phyloP scores from a whole-genome alignment of 495 filamentous ascomycete species.

The Gamarada debralockiae region DNA sequence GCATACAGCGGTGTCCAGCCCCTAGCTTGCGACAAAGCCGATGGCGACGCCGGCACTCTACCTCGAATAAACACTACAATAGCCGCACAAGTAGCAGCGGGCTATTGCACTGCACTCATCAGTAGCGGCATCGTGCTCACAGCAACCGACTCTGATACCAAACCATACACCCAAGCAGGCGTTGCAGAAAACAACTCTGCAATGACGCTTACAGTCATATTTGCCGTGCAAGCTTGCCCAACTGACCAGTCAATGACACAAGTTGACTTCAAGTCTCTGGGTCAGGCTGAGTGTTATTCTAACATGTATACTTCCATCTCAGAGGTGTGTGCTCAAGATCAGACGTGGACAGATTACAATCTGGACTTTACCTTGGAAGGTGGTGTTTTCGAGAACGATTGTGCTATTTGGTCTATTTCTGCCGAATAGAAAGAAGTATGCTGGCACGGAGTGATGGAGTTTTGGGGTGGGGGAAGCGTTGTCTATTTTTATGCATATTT shows the following conservation, averaged over 20 bases:
- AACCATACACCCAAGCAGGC: not conserved
- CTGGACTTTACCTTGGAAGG: too few relatives aligned
- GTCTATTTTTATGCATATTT: too few relatives aligned
- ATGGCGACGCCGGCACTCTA: not conserved
- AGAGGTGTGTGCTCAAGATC: too few relatives aligned
- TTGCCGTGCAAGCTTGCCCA: not conserved
- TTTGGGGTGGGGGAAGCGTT: too few relatives aligned
- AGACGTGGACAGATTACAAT: too few relatives aligned
- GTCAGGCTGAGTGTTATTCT: too few relatives aligned
- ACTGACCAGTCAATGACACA: not conserved
- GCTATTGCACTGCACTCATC: not conserved
- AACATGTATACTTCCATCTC: too few relatives aligned
- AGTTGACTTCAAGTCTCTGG: too few relatives aligned
- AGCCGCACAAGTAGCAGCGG: constrained; percentile 1
- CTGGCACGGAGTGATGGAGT: too few relatives aligned
- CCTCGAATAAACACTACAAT: not conserved
- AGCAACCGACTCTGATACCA: not conserved
- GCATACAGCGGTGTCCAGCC: not conserved
- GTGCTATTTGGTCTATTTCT: too few relatives aligned
- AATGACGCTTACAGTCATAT: not conserved
- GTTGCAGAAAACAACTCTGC: not conserved
- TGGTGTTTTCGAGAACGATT: too few relatives aligned
- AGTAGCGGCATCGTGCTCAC: not conserved
- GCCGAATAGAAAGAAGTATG: too few relatives aligned
- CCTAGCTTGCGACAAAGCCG: not conserved